Base-by-base conservation (phyloP, 1,139 yeast species). In the Geotrichum carabidarum region DNA sequence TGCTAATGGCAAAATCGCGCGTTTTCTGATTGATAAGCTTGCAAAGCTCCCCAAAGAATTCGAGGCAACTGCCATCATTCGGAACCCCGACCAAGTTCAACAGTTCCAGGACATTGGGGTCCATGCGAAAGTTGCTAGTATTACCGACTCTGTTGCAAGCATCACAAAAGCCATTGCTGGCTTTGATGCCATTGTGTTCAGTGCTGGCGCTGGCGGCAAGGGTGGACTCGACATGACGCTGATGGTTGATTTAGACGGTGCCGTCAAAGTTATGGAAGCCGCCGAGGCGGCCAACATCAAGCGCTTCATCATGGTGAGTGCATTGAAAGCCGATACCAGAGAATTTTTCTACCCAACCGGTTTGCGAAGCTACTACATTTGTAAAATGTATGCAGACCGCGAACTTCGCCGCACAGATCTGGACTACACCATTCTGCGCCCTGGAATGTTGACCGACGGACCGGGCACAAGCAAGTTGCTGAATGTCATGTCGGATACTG, bases 141-240 rank as follows among this genome's bases (percentile, higher is more conserved):
- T 78, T 32, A 70, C 74, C 14, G 56, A 44, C 32, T 27, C 53
- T 2, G 69, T 67, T 11, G 68, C 74, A 2, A 71, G 76, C 1
- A 64, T 83, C 27, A 66, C 75, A 0, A 57, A 65, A 0, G 69
- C 69, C 0, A 66, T 83, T 36, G 65, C 67, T 43, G 84, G 82
- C 2, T 76, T 72, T 46, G 82, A 80, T 62, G 82, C 81, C 6
- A 80, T 83, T 6, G 80, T 83, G 0, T 80, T 82, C 69, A 72
- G 79, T 46, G 87, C 84, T 1, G 88, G 88, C 5, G 80, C 86
- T 1, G 83, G 80, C 6, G 87, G 86, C 1, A 76, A 75, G 55
- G 47, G 71, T 11, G 74, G 77, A 8, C 60, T 70, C 4, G 76
- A 71, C 30, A 69, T 75, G 51, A 74, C 83, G 12, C 71, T 81